These are phyloP conservation scores for Leccinum broughii DNA, from an alignment of 768 basidiomycete genomes.

Conservation along the genomic window DNA sequence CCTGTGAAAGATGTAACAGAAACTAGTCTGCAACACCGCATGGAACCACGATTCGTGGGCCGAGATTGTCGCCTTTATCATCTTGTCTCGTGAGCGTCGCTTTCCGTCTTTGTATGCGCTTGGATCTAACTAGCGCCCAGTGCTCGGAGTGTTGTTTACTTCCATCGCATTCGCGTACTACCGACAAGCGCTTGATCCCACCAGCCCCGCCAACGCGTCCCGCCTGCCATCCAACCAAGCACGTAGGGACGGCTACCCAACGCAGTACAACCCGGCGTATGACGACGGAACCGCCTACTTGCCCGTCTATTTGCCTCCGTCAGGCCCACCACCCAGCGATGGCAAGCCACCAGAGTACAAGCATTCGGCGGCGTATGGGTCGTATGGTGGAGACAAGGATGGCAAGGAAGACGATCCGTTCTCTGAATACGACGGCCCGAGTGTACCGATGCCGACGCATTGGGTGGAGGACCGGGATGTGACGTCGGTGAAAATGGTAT, in stretches of 20 bases:
- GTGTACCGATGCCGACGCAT: too few relatives aligned
- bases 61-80: conserved; percentile 62
- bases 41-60: conserved; percentile 70
- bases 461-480: too few relatives aligned
- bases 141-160: conserved; percentile 62
- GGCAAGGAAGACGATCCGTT: conserved; percentile 47
- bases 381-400: conserved; percentile 30
- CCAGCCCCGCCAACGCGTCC: conserved; percentile 50
- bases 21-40: conserved; percentile 57
- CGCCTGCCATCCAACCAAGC: conserved; percentile 43
- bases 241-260: conserved; percentile 42
- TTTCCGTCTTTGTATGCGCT: too few relatives aligned
- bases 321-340: conserved; percentile 49
- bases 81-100: conserved; percentile 52
- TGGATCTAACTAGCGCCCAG: conserved; percentile 33
- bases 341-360: conserved; percentile 55
- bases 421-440: too few relatives aligned
- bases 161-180: conserved; percentile 68
- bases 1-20: conserved; percentile 11
- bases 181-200: conserved; percentile 72
- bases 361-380: conserved; percentile 35
- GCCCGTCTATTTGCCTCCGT: conserved; percentile 48
- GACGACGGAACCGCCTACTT: conserved; percentile 23
- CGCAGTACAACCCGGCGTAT: conserved; percentile 65
- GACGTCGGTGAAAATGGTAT: too few relatives aligned